Evolutionary conservation across 1,139 yeast genomes (phyloP).

Genomic region (Geotrichum siamense): DNA sequence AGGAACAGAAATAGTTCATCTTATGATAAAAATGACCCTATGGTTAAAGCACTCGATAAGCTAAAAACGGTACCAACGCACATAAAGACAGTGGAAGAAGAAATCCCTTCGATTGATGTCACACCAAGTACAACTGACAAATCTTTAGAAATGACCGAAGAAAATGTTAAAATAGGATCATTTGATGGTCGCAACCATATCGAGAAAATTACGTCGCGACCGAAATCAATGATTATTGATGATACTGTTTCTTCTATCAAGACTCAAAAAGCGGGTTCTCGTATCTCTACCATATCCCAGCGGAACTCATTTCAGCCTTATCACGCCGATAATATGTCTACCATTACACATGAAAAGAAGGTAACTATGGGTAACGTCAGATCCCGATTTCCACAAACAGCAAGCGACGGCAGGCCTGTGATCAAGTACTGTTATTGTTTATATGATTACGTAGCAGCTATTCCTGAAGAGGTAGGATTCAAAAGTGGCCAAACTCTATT

Average conservation of each 20-base stretch:
- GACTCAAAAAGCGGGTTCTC: background rate
- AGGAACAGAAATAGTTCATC: slow-evolving; percentile 21
- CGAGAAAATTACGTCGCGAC: background rate
- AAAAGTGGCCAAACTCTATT: slow-evolving; percentile 64
- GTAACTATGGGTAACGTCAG: background rate
- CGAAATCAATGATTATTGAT: background rate
- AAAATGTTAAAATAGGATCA: no score
- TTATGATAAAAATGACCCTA: slow-evolving; percentile 39
- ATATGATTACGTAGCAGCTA: slow-evolving; percentile 66
- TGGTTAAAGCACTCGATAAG: slow-evolving; percentile 56
- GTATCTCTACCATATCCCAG: background rate
- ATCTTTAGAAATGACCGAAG: background rate
- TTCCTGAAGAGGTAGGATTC: slow-evolving; percentile 69
- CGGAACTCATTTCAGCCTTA: background rate
- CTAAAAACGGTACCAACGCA: slow-evolving; percentile 40
- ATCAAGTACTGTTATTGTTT: slow-evolving; percentile 57
- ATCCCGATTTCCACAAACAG: slow-evolving; percentile 34
- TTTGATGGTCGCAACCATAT: no score
- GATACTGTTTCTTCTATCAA: background rate
- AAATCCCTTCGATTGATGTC: background rate
- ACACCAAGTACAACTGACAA: background rate
- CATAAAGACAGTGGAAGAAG: background rate
- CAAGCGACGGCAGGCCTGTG: slow-evolving; percentile 45
- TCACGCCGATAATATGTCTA: background rate
- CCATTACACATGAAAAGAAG: background rate